Conservation (phyloP, 2,329 filamentous ascomycete genomes). For the Claviceps cyperi region DNA sequence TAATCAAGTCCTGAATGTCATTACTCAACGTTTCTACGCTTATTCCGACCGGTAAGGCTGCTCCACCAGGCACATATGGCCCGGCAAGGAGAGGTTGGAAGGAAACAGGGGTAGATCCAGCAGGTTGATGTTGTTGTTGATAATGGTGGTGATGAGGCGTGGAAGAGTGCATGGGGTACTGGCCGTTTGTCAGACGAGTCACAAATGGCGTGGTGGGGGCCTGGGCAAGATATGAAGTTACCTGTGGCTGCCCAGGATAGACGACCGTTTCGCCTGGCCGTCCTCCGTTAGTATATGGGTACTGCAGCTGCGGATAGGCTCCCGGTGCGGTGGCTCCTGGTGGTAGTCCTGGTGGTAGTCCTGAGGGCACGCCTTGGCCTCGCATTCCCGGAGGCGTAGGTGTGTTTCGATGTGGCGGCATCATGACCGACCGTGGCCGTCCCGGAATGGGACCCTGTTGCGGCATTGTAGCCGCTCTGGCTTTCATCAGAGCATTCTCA, state of each 20-base stretch:
- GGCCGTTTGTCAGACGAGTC: not conserved
- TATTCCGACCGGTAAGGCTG: slow-evolving; percentile 30
- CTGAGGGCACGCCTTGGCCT: slow-evolving; percentile 11
- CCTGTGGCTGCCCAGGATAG: slow-evolving; percentile 16
- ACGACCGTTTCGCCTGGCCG: slow-evolving; percentile 11
- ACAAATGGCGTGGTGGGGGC: not conserved
- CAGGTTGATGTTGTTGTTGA: slow-evolving; percentile 25
- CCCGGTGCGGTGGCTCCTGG: too few relatives aligned
- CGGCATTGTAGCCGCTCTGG: slow-evolving; percentile 46
- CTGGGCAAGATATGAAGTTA: slow-evolving; percentile 7
- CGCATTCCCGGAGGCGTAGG: slow-evolving; percentile 52
- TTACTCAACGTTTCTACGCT: slow-evolving; percentile 63
- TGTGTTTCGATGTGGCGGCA: slow-evolving; percentile 53
- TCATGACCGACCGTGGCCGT: slow-evolving; percentile 32
- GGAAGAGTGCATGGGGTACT: slow-evolving; percentile 25
- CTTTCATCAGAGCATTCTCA: slow-evolving; percentile 86
- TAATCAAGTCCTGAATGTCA: slow-evolving; percentile 70
- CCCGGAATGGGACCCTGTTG: slow-evolving; percentile 31
- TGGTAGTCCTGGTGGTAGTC: slow-evolving; percentile 8
- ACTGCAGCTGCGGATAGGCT: slow-evolving; percentile 14
- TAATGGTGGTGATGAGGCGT: slow-evolving; percentile 8
- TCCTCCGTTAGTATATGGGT: slow-evolving; percentile 18
- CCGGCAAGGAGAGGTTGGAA: slow-evolving; percentile 28
- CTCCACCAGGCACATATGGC: slow-evolving; percentile 18
- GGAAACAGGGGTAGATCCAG: slow-evolving; percentile 19